A percentile compares a stretch with the other conserved stretches of the same genome.
phyloP scores from a whole-genome alignment of 495 filamentous ascomycete genomes.

The Massariosphaeria phaeospora region DNA sequence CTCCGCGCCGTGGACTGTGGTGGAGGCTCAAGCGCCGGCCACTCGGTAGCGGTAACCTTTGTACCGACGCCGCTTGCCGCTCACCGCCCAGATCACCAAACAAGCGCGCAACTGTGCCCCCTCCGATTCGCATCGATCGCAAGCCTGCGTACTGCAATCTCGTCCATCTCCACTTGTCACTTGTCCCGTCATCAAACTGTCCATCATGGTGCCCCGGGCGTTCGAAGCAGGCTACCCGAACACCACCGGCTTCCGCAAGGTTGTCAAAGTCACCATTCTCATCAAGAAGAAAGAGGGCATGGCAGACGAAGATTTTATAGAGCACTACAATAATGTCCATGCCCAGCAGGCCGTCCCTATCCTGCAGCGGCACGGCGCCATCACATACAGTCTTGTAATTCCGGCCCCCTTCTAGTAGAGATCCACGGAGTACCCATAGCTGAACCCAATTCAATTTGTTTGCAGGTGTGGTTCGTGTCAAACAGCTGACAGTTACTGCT shows the following conservation, averaged over 20 bases:
- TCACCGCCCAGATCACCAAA: neutral
- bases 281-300: constrained; percentile 45
- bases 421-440: neutral
- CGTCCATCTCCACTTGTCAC: too few species aligned
- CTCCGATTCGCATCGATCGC: too few species aligned
- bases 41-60: neutral
- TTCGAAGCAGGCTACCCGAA: constrained; percentile 43
- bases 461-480: neutral
- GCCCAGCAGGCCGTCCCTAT: constrained; percentile 42
- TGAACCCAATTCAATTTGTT: neutral
- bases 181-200: neutral
- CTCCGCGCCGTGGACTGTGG: too few species aligned
- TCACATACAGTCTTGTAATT: constrained; percentile 42
- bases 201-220: constrained; percentile 32
- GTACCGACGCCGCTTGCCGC: neutral
- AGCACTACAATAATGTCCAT: constrained; percentile 43
- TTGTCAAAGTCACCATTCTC: constrained; percentile 42
- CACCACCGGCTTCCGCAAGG: constrained; percentile 42
- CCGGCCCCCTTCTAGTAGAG: neutral
- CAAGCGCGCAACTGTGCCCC: neutral
- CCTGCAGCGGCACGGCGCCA: constrained; percentile 38
- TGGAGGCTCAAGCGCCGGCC: constrained; percentile 5
- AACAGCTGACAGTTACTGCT: neutral
- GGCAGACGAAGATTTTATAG: constrained; percentile 41
- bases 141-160: too few species aligned